Evolutionary conservation across 345 rosid species (phyloP), one percentile per base, ranked within the genome.

Genomic region (Eucalyptus sideroxylon): DNA sequence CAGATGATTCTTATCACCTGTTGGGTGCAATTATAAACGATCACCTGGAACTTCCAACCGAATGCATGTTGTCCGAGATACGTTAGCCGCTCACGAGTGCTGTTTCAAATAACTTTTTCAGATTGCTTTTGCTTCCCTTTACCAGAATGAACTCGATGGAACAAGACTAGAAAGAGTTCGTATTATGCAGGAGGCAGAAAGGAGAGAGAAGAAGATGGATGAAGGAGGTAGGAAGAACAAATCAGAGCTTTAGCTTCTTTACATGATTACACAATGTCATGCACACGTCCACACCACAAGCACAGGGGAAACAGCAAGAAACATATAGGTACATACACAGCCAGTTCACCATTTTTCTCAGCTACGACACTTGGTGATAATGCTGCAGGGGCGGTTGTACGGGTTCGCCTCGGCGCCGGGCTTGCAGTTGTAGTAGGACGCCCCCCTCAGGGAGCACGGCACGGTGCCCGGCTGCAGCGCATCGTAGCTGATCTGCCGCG

Each of bases 391-490:
- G 62, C 98, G 97, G 89, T 17, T 91, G 77, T 96, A 96, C 26
- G 98, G 98, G 91, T 97, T 97, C 62, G 98, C 99, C 89, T 93
- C 87, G 9, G 96, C 96, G n/a, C 98, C 97, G 2, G 91, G 88
- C 89, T 88, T 91, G 90, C 99, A 97, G 91, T 97, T 97, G 89
- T 97, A 97, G 92, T 96, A 97, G 24, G 98, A 95, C 0, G 96
- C 96, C 24, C 99, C 98, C 93, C 97, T 95, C 67, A 49, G 93
- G 9, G 98, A 96, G 93, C 99, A 96, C 3, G 99, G 98, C 47
- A 94, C 93, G 9, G 95, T 89, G 93, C 94, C 89, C 86, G 95
- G 87, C 92, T 91, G 94, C 94, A 97, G 90, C 3, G 98, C 95
- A 5, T 85, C 94, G 49, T 95, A 97, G 94, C 99, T 96, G 92